Percentiles rank a stretch among this genome's conserved stretches.
These are phyloP conservation scores for Leucocoprinus sp. DNA, from an alignment of 768 basidiomycete species.

Conservation along the genomic window DNA sequence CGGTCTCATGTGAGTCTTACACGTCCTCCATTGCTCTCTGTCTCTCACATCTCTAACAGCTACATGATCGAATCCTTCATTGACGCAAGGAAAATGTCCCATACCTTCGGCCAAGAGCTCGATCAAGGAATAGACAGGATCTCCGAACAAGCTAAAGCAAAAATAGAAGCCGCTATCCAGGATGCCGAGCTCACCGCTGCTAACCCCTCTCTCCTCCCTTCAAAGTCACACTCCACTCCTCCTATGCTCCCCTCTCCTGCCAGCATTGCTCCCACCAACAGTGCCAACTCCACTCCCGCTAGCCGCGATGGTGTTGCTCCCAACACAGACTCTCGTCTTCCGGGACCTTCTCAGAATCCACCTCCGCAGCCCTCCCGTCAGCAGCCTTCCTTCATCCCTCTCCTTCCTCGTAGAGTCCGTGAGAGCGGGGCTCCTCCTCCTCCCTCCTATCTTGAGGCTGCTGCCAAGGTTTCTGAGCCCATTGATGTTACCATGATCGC, in stretches of 20 bases:
- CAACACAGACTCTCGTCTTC: conserved; percentile 28
- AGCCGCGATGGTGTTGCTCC: conserved; percentile 52
- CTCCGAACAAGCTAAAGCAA: conserved; percentile 25
- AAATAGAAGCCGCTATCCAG: conserved; percentile 33
- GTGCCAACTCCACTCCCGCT: conserved; percentile 72
- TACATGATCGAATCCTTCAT: conserved; percentile 77
- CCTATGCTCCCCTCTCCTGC: conserved; percentile 78
- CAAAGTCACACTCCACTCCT: conserved; percentile 42
- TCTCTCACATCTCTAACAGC: conserved; percentile 35
- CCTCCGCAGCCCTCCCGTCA: conserved; percentile 24
- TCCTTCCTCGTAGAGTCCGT: conserved; percentile 29
- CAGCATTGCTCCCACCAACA: conserved; percentile 56
- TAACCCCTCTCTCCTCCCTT: conserved; percentile 22
- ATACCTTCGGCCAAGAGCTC: conserved; percentile 26
- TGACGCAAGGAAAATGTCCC: conserved; percentile 32
- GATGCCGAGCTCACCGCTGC: conserved; percentile 23
- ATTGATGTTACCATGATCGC: conserved; percentile 34
- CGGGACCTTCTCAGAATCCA: conserved; percentile 22
- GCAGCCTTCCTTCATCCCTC: conserved; percentile 25
- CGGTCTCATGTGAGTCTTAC: conserved; percentile 66
- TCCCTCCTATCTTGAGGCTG: conserved; percentile 33
- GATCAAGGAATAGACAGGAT: conserved; percentile 32
- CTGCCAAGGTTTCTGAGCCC: conserved; percentile 35
- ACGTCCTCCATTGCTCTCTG: conserved; percentile 20
- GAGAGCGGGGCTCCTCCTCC: conserved; percentile 32